phyloP scores from a whole-genome alignment of 306 rosid species.

The Quercus cerris region DNA sequence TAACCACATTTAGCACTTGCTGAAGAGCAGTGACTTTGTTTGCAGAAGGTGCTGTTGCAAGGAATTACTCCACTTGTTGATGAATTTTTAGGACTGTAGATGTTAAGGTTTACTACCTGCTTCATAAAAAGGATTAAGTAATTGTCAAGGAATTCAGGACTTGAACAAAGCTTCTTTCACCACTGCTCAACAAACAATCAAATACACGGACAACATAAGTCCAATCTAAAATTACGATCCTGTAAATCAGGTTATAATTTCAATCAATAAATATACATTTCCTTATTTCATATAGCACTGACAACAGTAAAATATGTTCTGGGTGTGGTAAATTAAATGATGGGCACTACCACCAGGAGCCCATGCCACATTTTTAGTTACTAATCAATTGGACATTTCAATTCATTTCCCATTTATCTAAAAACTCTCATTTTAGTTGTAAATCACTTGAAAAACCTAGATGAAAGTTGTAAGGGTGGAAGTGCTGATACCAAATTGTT shows the following conservation, averaged over 20 bases:
- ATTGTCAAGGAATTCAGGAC: slow-evolving; percentile 25
- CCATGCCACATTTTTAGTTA: too few relatives aligned
- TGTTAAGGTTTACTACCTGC: slow-evolving; percentile 42
- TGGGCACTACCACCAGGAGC: too few relatives aligned
- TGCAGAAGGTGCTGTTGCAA: slow-evolving; percentile 67
- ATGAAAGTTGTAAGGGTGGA: too few relatives aligned
- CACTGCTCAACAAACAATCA: neutral
- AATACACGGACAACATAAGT: neutral
- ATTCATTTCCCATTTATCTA: too few relatives aligned
- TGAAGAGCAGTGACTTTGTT: slow-evolving; percentile 46
- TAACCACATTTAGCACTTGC: slow-evolving; percentile 49
- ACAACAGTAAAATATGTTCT: neutral
- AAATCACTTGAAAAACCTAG: too few relatives aligned
- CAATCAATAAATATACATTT: neutral
- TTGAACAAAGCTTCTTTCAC: slow-evolving; percentile 8
- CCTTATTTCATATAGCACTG: neutral
- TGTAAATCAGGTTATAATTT: neutral
- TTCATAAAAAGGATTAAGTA: slow-evolving; percentile 15
- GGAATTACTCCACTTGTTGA: slow-evolving; percentile 58
- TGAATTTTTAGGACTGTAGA: slow-evolving; percentile 60
- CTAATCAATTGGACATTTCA: too few relatives aligned
- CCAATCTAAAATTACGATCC: neutral
- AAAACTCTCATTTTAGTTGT: too few relatives aligned
- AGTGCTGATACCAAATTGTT: too few relatives aligned
- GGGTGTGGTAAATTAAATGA: neutral